Evolutionary conservation across 2,329 filamentous ascomycete species (phyloP), one percentile per base, ranked within the genome.

Genomic region (Monosporascus sp.): DNA sequence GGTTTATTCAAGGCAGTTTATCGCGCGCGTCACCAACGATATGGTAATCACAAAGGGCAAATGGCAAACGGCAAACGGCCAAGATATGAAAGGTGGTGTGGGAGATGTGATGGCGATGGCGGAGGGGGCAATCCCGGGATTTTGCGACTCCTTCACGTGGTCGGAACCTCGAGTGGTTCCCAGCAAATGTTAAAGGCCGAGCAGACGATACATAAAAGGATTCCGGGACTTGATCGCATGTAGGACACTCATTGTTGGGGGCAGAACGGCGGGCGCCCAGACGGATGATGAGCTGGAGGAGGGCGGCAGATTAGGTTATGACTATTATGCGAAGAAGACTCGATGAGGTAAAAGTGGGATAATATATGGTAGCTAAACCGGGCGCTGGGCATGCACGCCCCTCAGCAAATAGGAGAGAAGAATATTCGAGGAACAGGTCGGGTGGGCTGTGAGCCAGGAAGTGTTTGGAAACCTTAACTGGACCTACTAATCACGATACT

Each of bases 111-210:
- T 5, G 36, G 36, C 2, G 11, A 24, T 9, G 18, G 39, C 39
- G 18, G 22, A 20, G 18, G n/a, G 39, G 39, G 18, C 39, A 49
- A 53, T 31, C 44, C 44, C 48, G 35, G 46, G 43, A 37, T 22
- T 39, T 25, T 46, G 44, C 37, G 18, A n/a, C 31, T n/a, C 22
- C 8, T 50, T 50, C n/a, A 41, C 24, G 17, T 38, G 56, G 57
- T 53, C 64, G 65, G 65, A 69, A 68, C 66, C 66, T 64, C 60
- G 57, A 52, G 54, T 62, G 66, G 64, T 68, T 65, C 66, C 66
- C 61, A 62, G 58, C 59, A 61, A 64, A 62, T 69, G 66, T 65
- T 67, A 69, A 62, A 67, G 65, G 53, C 59, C 58, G 54, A 61
- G 59, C 54, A 61, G 50, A 49, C 56, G 59, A 51, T 57, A 55